Evolutionary conservation across 352 stramenopile genomes (phyloP), one percentile per base, ranked within the genome.

Genomic region (Albugo candida): DNA sequence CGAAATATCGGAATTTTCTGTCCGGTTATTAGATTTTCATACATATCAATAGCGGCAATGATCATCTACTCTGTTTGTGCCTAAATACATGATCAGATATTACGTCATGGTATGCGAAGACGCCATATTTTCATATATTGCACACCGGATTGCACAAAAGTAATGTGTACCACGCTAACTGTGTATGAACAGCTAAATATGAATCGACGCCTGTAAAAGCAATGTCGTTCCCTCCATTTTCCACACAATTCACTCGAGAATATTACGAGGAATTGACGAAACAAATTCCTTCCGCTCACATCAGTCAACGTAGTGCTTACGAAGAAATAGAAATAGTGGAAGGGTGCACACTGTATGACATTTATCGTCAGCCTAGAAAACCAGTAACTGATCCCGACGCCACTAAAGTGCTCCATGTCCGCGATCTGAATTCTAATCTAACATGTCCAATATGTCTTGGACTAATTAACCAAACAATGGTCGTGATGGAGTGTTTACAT

Each of bases 401-500:
- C 11, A 83, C 65, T 21, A 70, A 70, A 44, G 77, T 65, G 43
- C 48, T 93, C 18, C 64, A 67, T 3, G 59, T 85, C 45, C 62
- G 74, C 40, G 57, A 76, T 34, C 63, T 94, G 0, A 83, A 87
- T 46, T 67, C 77, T 18, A 73, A 93, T 47, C 66, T 95, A 19
- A 82, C 70, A 48, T 95, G 83, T 48, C 79, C 81, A 11, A 75
- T 95, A 41, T 95, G 83, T 49, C 60, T 95, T 12, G 70, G 79
- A 27, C 85, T 89, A 43, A 75, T 89, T 51, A 66, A 67, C 47
- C 66, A 81, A 44, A 86, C 81, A n/a, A 70, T 71, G 42, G 81
- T 92, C 14, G 82, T 95, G 12, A 93, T 92, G 65, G 75, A 92
- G 54, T 95, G 83, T 56, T 63, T 95, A 41, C 83, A 95, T 56